These are phyloP conservation scores for Ulmus americana DNA, from an alignment of 331 rosid genomes.

Conservation along the genomic window DNA sequence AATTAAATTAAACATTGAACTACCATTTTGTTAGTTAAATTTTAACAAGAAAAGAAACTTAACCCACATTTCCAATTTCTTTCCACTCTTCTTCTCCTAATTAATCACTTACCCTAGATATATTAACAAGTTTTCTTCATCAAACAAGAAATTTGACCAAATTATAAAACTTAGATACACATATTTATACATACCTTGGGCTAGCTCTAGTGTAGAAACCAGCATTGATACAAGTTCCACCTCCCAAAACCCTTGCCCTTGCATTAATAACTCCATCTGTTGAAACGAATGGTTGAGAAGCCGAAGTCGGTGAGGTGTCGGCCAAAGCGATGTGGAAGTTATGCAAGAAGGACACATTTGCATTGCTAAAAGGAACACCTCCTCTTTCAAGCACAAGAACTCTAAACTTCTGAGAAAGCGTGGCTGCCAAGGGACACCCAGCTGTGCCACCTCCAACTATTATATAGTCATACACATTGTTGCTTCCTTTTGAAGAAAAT, in stretches of 20 bases:
- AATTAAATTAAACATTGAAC: too few species aligned
- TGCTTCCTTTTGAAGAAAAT: conserved; percentile 30
- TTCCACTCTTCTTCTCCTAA: too few species aligned
- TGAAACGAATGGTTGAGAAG: conserved; percentile 70
- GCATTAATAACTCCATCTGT: conserved; percentile 81
- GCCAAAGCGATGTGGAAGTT: conserved; percentile 83
- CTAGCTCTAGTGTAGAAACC: conserved; percentile 93
- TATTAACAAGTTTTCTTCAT: too few species aligned
- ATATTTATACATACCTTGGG: conserved; percentile 37
- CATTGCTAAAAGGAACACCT: conserved; percentile 76
- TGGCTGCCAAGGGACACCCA: conserved; percentile 90
- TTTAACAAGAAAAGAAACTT: too few species aligned
- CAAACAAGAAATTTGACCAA: too few species aligned
- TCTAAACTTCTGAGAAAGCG: conserved; percentile 63
- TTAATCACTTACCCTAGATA: too few species aligned
- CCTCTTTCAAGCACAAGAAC: conserved; percentile 90
- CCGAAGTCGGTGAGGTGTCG: conserved; percentile 67
- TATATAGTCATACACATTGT: conserved; percentile 63
- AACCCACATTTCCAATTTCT: too few species aligned
- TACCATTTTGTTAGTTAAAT: too few species aligned
- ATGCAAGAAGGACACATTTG: conserved; percentile 61
- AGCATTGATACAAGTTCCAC: conserved; percentile 83
- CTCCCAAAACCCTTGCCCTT: conserved; percentile 80
- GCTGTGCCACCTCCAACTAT: conserved; percentile 92
- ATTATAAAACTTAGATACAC: background rate